These are phyloP conservation scores for Fraxinus excelsior DNA, from an alignment of 257 asterid species.

Conservation along the genomic window DNA sequence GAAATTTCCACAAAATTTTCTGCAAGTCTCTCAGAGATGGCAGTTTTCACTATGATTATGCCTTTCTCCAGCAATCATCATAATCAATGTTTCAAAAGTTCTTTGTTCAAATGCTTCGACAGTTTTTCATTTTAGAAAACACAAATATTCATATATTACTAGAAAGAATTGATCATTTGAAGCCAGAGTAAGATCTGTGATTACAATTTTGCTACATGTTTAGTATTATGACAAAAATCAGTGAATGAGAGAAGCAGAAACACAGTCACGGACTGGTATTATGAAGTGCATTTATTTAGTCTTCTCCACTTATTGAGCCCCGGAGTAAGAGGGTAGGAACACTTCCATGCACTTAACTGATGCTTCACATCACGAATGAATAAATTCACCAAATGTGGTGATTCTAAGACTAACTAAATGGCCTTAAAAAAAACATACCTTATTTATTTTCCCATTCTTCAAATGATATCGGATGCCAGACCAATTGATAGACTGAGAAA, in stretches of 20 bases:
- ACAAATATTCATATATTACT: background rate
- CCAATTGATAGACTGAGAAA: conserved; percentile 92
- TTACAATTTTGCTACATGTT: background rate
- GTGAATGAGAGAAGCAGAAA: background rate
- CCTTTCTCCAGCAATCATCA: background rate
- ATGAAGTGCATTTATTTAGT: background rate
- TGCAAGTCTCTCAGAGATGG: background rate
- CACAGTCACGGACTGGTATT: background rate
- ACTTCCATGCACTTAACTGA: background rate
- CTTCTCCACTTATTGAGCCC: background rate
- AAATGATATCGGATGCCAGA: conserved; percentile 93
- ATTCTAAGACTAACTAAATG: conserved; percentile 7
- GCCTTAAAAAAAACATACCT: conserved; percentile 46
- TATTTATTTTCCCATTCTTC: conserved; percentile 80
- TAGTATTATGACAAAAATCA: background rate
- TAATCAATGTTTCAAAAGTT: background rate
- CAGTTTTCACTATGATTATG: background rate
- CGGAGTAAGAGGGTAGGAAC: background rate
- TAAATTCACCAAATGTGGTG: background rate
- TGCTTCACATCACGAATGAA: background rate
- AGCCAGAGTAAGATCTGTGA: background rate
- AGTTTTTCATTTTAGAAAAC: background rate
- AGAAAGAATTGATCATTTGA: background rate
- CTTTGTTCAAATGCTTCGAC: background rate
- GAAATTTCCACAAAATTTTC: background rate